phyloP scores from a whole-genome alignment of 2,329 filamentous ascomycete species.

The Cercospora sesami region DNA sequence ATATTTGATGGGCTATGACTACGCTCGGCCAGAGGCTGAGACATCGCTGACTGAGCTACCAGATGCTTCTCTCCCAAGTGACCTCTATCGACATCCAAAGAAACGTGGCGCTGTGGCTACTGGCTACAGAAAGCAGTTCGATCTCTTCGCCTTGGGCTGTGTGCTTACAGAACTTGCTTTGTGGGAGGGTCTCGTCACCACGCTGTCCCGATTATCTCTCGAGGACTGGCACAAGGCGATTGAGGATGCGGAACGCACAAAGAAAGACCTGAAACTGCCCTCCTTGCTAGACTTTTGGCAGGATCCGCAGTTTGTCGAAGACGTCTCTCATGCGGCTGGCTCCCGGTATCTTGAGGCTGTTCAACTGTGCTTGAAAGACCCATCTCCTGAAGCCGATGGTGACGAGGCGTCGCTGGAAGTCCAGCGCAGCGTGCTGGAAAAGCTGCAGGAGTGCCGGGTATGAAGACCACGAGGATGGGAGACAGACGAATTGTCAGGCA shows the following conservation, averaged over 20 bases:
- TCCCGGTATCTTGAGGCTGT: background rate
- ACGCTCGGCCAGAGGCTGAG: background rate
- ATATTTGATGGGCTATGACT: background rate
- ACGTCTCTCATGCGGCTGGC: background rate
- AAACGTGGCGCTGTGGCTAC: background rate
- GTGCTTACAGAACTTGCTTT: slow-evolving; percentile 72
- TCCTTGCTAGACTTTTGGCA: background rate
- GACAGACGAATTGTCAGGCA: no score
- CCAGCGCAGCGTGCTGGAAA: background rate
- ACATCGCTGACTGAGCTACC: background rate
- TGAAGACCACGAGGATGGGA: background rate
- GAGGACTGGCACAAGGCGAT: background rate
- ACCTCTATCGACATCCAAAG: background rate
- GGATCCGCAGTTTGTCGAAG: background rate
- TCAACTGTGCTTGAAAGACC: background rate
- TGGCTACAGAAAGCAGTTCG: slow-evolving; percentile 41
- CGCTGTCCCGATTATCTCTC: background rate
- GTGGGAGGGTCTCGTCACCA: slow-evolving; percentile 50
- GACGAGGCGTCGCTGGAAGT: background rate
- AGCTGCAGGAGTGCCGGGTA: background rate
- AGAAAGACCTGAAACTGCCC: background rate
- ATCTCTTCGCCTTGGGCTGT: slow-evolving; percentile 72
- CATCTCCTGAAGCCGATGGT: background rate
- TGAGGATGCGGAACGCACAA: background rate
- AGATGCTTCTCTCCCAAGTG: background rate